Evolutionary conservation across 768 basidiomycete species (phyloP).

Genomic region (Lactarius tabidus): DNA sequence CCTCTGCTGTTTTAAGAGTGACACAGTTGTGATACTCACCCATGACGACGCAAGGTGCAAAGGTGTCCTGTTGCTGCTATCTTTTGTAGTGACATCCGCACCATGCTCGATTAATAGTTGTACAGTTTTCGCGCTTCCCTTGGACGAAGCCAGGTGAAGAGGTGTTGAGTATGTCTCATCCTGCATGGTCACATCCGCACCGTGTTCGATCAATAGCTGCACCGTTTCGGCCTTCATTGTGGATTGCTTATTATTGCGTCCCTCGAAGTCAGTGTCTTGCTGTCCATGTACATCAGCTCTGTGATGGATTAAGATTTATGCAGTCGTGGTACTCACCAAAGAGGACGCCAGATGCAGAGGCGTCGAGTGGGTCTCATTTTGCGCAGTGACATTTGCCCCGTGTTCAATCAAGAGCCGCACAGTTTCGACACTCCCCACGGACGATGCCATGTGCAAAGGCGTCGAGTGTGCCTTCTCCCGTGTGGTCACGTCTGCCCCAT

Average conservation of each 20-base stretch:
- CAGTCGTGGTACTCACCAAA: background rate
- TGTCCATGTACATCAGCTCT: too few relatives aligned
- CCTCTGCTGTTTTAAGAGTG: background rate
- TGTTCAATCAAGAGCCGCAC: background rate
- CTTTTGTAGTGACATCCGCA: too few relatives aligned
- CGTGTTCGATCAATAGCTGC: background rate
- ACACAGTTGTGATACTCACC: background rate
- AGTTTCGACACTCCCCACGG: background rate
- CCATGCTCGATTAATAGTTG: too few relatives aligned
- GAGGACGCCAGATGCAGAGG: background rate
- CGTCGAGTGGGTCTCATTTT: background rate
- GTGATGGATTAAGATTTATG: too few relatives aligned
- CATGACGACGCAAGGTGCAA: background rate
- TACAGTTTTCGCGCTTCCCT: background rate
- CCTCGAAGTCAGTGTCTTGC: too few relatives aligned
- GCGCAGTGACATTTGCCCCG: background rate
- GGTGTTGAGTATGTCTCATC: background rate
- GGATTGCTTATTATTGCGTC: conserved; percentile 44
- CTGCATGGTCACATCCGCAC: background rate
- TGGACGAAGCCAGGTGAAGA: background rate
- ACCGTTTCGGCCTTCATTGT: background rate
- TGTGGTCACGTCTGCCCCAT: background rate
- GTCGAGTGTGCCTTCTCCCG: background rate
- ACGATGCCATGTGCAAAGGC: background rate
- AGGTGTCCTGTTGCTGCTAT: too few relatives aligned